These are phyloP conservation scores for Colletotrichum lentis DNA, from an alignment of 2,329 filamentous ascomycete genomes.

Conservation along the genomic window DNA sequence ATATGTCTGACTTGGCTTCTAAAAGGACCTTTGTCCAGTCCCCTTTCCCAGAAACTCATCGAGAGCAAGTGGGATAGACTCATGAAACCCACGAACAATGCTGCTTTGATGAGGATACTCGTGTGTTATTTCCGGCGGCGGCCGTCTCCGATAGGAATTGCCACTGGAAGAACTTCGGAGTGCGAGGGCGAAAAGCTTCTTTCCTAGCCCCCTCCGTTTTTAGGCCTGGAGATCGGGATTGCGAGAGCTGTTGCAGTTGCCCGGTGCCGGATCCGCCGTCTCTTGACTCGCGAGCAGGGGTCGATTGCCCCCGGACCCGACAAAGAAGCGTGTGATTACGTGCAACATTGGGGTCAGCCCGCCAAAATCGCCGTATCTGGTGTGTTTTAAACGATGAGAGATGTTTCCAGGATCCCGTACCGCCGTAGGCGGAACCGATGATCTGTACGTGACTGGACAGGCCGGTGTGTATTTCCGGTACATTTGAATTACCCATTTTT, in stretches of 20 bases:
- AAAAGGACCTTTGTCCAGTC: background rate
- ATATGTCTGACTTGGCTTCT: constrained; percentile 22
- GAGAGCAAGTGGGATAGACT: background rate
- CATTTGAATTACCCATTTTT: constrained; percentile 18
- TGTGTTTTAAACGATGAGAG: constrained; percentile 19
- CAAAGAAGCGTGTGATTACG: constrained; percentile 23
- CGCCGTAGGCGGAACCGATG: constrained; percentile 14
- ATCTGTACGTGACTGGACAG: constrained; percentile 16
- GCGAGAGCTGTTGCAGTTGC: constrained; percentile 13
- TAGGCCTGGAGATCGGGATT: constrained; percentile 23
- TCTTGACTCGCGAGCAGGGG: constrained; percentile 33
- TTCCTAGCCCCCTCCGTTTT: constrained; percentile 12
- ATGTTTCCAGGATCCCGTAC: constrained; percentile 17
- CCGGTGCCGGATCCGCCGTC: constrained; percentile 35
- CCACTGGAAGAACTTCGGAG: background rate
- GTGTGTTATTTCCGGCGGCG: constrained; percentile 14
- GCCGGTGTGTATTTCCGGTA: constrained; percentile 17
- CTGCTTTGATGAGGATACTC: constrained; percentile 3
- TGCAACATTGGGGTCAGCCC: constrained; percentile 10
- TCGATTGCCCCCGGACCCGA: constrained; percentile 9
- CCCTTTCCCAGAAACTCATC: background rate
- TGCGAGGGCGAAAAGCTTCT: constrained; percentile 15
- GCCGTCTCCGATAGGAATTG: constrained; percentile 18
- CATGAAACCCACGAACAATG: background rate
- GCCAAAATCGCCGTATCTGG: background rate